Evolutionary conservation across 257 asterid genomes (phyloP).

Genomic region (Phtheirospermum japonicum): DNA sequence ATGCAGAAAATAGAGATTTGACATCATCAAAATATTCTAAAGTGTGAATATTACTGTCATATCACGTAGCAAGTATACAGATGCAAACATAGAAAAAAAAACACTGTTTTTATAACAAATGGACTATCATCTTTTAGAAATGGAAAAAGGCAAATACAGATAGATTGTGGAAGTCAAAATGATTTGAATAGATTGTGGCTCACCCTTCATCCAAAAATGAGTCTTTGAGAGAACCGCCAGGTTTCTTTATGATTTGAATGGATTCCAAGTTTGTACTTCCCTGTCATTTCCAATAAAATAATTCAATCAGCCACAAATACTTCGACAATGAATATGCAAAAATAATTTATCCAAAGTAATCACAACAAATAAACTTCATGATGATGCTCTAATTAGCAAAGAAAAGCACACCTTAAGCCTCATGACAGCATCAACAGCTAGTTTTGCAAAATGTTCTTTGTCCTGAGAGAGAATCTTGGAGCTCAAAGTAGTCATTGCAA

Average conservation of each 20-base stretch:
- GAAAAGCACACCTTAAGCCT: constrained; percentile 58
- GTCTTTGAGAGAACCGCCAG: constrained; percentile 86
- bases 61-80: too few relatives aligned
- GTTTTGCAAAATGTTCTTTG: constrained; percentile 79
- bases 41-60: neutral
- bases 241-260: constrained; percentile 88
- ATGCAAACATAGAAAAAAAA: too few relatives aligned
- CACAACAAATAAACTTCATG: neutral
- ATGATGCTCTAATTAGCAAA: neutral
- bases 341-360: neutral
- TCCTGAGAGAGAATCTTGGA: constrained; percentile 91
- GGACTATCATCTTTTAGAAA: neutral
- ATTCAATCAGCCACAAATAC: constrained; percentile 10
- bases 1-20: neutral
- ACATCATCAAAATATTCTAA: too few relatives aligned
- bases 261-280: constrained; percentile 92
- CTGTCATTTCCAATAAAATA: constrained; percentile 42
- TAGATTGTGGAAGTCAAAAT: neutral
- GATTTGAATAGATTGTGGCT: constrained; percentile 10
- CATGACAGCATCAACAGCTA: constrained; percentile 96
- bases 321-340: neutral
- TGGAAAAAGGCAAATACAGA: neutral
- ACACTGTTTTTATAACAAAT: too few relatives aligned
- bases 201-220: constrained; percentile 93
- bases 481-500: constrained; percentile 92